These are phyloP conservation scores for Argentina anserina DNA, from an alignment of 306 rosid genomes.

Conservation along the genomic window DNA sequence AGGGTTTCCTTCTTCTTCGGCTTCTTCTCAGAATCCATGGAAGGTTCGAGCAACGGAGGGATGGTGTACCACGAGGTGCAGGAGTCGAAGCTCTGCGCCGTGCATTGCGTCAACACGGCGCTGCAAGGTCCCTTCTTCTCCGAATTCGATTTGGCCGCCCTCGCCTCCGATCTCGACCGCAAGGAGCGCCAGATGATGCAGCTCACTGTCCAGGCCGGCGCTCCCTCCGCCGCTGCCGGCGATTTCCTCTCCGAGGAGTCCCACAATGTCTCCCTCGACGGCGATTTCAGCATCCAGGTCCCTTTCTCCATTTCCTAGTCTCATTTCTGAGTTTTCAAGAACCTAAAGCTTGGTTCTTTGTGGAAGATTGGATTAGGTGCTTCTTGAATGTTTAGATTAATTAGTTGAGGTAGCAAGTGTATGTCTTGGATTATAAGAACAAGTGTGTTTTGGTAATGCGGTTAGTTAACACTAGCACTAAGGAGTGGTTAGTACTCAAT, in stretches of 20 bases:
- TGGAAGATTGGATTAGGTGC: not conserved
- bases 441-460: not conserved
- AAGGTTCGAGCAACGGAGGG: constrained; percentile 93
- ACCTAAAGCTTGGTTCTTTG: not conserved
- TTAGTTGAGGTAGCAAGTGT: not conserved
- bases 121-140: constrained; percentile 95
- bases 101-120: constrained; percentile 92
- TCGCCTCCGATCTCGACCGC: constrained; percentile 87
- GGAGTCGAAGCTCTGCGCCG: constrained; percentile 95
- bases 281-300: constrained; percentile 99
- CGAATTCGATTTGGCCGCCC: constrained; percentile 94
- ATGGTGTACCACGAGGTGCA: constrained; percentile 97
- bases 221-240: constrained; percentile 38
- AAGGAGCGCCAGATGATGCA: constrained; percentile 86
- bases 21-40: constrained; percentile 37
- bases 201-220: constrained; percentile 15
- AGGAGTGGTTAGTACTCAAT: not conserved
- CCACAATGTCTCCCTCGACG: constrained; percentile 89
- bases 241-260: constrained; percentile 81
- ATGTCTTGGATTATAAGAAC: not conserved
- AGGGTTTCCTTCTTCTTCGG: constrained; percentile 30
- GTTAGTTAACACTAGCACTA: not conserved
- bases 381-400: not conserved
- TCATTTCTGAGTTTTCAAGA: not conserved
- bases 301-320: not conserved